A percentile compares a stretch with the other conserved stretches of the same genome.
Conservation (phyloP, 2,329 filamentous ascomycete species). For the Zelopaecilomyces penicillatus region DNA sequence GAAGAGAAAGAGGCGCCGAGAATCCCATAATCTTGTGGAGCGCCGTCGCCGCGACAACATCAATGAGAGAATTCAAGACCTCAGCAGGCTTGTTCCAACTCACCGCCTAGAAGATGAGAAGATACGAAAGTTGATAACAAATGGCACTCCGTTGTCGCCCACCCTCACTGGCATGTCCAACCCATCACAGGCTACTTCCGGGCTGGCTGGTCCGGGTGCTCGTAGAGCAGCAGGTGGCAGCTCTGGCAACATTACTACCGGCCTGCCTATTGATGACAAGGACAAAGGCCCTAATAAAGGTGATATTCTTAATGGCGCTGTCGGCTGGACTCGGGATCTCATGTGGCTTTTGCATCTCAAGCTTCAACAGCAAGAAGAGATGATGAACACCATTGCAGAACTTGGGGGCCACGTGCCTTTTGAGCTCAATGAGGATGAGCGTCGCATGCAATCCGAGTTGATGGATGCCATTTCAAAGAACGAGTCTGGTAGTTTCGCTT, state of each 20-base stretch:
- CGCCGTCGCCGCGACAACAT: slow-evolving; percentile 93
- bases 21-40: slow-evolving; percentile 95
- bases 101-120: slow-evolving; percentile 96
- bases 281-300: slow-evolving; percentile 99
- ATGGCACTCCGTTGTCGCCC: slow-evolving; percentile 81
- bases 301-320: slow-evolving; percentile 93
- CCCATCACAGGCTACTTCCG: slow-evolving; percentile 73
- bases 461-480: slow-evolving; percentile 80
- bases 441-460: slow-evolving; percentile 89
- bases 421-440: slow-evolving; percentile 82
- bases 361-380: slow-evolving; percentile 80
- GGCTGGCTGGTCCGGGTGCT: slow-evolving; percentile 76
- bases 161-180: slow-evolving; percentile 62
- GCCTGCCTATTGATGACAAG: slow-evolving; percentile 89
- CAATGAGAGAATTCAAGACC: slow-evolving; percentile 94
- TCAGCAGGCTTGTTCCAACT: slow-evolving; percentile 84
- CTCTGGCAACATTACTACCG: slow-evolving; percentile 80
- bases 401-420: slow-evolving; percentile 72
- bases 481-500: slow-evolving; percentile 65
- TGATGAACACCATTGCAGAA: slow-evolving; percentile 65
- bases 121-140: slow-evolving; percentile 88
- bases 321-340: slow-evolving; percentile 93
- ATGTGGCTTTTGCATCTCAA: slow-evolving; percentile 96
- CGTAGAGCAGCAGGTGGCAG: slow-evolving; percentile 64
- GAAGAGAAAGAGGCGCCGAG: slow-evolving; percentile 81